phyloP scores from a whole-genome alignment of 805 yeast species.

The Wickerhamiella vanderwaltii region DNA sequence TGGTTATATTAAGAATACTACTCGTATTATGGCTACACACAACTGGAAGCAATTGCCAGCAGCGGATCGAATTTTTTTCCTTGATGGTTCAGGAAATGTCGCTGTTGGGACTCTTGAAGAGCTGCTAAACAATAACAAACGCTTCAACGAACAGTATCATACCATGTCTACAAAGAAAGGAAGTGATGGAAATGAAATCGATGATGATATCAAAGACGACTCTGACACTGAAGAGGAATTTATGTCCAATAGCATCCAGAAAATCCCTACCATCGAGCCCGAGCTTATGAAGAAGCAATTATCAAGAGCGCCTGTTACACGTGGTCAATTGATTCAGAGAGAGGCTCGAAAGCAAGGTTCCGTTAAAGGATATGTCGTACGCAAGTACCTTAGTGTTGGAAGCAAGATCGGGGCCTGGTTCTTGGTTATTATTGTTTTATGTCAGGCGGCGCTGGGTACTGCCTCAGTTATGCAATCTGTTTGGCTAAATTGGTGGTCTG shows the following conservation, averaged over 20 bases:
- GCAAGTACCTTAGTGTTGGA: background rate
- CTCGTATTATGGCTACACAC: slow-evolving; percentile 74
- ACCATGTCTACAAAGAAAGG: background rate
- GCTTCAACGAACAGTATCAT: background rate
- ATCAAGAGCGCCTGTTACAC: slow-evolving; percentile 2
- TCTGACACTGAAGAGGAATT: background rate
- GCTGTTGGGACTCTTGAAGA: slow-evolving; percentile 51
- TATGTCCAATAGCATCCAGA: background rate
- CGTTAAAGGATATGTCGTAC: background rate
- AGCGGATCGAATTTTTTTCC: slow-evolving; percentile 59
- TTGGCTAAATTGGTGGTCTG: slow-evolving; percentile 70
- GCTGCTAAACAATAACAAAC: slow-evolving; percentile 23
- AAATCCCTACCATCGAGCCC: slow-evolving; percentile 14
- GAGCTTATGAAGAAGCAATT: slow-evolving; percentile 7
- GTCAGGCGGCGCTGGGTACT: slow-evolving; percentile 17
- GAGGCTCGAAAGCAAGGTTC: slow-evolving; percentile 7
- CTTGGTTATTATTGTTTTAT: background rate
- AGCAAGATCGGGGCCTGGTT: slow-evolving; percentile 3
- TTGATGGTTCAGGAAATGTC: slow-evolving; percentile 41
- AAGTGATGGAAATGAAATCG: slow-evolving; percentile 30
- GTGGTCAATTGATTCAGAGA: background rate
- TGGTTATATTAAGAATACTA: slow-evolving; percentile 44
- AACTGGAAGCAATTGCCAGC: slow-evolving; percentile 58
- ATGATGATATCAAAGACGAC: slow-evolving; percentile 9
- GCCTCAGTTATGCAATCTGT: slow-evolving; percentile 28